Evolutionary conservation across 2,329 filamentous ascomycete genomes (phyloP).

Genomic region (Coniochaeta sp.): DNA sequence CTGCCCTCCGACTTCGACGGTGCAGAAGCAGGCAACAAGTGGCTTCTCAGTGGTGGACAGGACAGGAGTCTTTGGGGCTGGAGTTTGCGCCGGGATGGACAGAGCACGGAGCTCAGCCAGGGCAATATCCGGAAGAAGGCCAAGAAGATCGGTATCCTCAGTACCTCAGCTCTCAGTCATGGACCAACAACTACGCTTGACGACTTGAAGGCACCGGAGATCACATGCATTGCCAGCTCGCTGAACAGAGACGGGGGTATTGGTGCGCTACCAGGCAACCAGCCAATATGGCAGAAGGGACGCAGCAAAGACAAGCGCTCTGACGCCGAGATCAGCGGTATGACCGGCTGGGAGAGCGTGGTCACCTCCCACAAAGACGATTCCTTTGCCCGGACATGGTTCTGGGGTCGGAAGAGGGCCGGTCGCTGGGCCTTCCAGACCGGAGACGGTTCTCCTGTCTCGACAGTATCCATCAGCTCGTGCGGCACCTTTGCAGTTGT

Average conservation of each 20-base stretch:
- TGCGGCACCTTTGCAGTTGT: constrained; percentile 93
- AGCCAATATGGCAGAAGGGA: constrained; percentile 76
- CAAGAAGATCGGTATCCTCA: constrained; percentile 74
- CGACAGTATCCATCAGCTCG: constrained; percentile 79
- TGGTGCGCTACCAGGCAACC: constrained; percentile 71
- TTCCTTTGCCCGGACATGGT: constrained; percentile 85
- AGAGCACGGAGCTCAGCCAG: constrained; percentile 89
- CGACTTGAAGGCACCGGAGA: constrained; percentile 80
- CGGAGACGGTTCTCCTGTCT: constrained; percentile 73
- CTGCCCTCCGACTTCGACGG: constrained; percentile 85
- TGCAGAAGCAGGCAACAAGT: constrained; percentile 82
- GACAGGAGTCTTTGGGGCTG: constrained; percentile 95
- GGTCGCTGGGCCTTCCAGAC: constrained; percentile 91
- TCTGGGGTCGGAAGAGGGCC: constrained; percentile 91
- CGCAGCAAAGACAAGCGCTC: constrained; percentile 53
- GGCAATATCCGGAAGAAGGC: constrained; percentile 82
- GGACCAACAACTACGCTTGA: constrained; percentile 61
- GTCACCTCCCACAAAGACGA: constrained; percentile 88
- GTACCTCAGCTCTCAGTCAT: constrained; percentile 46
- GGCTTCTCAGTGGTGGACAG: constrained; percentile 82
- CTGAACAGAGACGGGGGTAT: constrained; percentile 94
- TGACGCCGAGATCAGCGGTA: constrained; percentile 65
- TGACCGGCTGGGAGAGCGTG: constrained; percentile 95
- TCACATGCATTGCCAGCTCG: constrained; percentile 85
- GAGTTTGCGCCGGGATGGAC: constrained; percentile 88